Evolutionary conservation across 2,329 filamentous ascomycete genomes (phyloP).

Genomic region (Xylaria sp.): DNA sequence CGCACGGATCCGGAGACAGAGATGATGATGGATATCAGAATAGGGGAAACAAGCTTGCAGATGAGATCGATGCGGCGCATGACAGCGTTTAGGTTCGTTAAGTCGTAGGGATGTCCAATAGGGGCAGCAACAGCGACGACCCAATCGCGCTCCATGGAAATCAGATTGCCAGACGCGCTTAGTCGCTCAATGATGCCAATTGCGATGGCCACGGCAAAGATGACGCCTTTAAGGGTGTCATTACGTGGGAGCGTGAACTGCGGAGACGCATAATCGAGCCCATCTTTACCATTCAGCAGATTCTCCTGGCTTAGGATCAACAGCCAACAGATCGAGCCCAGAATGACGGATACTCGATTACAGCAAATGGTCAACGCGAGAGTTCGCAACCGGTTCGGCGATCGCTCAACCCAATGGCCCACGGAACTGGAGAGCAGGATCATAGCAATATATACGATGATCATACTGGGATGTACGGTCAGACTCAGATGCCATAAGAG

Average conservation of each 20-base stretch:
- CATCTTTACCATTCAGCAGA: constrained; percentile 15
- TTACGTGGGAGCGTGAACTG: constrained; percentile 23
- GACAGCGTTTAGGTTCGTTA: constrained; percentile 44
- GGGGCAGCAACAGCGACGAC: constrained; percentile 35
- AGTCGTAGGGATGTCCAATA: constrained; percentile 32
- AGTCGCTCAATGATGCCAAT: constrained; percentile 40
- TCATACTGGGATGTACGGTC: constrained; percentile 24
- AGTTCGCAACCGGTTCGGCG: constrained; percentile 37
- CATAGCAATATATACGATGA: constrained; percentile 35
- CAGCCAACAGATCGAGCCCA: constrained; percentile 37
- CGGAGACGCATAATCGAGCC: not conserved
- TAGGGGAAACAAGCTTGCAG: constrained; percentile 51
- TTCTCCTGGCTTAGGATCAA: constrained; percentile 32
- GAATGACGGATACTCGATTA: constrained; percentile 38
- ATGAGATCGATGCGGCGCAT: constrained; percentile 54
- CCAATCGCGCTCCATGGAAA: constrained; percentile 46
- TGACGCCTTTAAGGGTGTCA: constrained; percentile 27
- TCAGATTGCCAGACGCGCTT: constrained; percentile 38
- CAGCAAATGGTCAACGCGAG: constrained; percentile 38
- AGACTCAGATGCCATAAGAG: not conserved
- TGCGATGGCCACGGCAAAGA: constrained; percentile 34
- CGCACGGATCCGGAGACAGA: constrained; percentile 39
- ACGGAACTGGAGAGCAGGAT: constrained; percentile 39
- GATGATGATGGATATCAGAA: constrained; percentile 44
- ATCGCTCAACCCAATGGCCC: constrained; percentile 39